Percentiles rank a stretch among this genome's conserved stretches.
Evolutionary conservation across 2,329 filamentous ascomycete species (phyloP).

Genomic region (Verticillium tricorpus): DNA sequence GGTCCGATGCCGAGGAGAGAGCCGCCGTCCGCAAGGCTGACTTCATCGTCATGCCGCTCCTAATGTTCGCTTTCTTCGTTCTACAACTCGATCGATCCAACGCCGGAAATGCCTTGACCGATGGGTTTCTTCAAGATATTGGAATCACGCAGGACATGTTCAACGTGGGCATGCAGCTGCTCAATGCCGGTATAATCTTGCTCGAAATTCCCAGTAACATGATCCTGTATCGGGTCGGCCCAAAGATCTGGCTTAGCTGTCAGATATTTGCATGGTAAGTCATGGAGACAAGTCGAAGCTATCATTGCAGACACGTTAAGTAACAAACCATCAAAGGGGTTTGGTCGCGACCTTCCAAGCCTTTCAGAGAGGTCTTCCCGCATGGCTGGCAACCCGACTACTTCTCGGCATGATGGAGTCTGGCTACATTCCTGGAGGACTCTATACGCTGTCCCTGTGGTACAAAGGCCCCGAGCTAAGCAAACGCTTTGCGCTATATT

Average conservation of each 20-base stretch:
- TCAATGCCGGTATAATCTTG: conserved; percentile 23
- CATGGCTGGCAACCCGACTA: conserved; percentile 35
- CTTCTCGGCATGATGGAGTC: conserved; percentile 46
- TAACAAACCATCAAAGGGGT: conserved; percentile 15
- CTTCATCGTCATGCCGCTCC: conserved; percentile 36
- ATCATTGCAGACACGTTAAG: neutral
- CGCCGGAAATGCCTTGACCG: conserved; percentile 5
- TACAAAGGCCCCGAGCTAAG: conserved; percentile 55
- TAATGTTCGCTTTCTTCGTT: conserved; percentile 38
- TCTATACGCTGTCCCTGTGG: conserved; percentile 57
- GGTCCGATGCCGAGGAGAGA: conserved; percentile 35
- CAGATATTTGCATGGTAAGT: conserved; percentile 23
- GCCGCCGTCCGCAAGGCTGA: conserved; percentile 34
- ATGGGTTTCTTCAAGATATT: conserved; percentile 19
- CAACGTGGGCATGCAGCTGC: conserved; percentile 24
- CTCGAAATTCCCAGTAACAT: conserved; percentile 27
- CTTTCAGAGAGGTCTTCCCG: conserved; percentile 9
- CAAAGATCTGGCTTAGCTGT: conserved; percentile 21
- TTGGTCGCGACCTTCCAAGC: conserved; percentile 24
- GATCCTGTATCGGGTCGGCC: conserved; percentile 21
- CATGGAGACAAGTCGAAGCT: neutral
- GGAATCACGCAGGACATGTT: conserved; percentile 13
- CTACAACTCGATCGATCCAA: conserved; percentile 30
- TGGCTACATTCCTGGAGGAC: conserved; percentile 46
- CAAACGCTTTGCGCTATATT: conserved; percentile 55